Base-by-base conservation (phyloP, 169 alveolate species). In the Prorocentrum cordatum region DNA sequence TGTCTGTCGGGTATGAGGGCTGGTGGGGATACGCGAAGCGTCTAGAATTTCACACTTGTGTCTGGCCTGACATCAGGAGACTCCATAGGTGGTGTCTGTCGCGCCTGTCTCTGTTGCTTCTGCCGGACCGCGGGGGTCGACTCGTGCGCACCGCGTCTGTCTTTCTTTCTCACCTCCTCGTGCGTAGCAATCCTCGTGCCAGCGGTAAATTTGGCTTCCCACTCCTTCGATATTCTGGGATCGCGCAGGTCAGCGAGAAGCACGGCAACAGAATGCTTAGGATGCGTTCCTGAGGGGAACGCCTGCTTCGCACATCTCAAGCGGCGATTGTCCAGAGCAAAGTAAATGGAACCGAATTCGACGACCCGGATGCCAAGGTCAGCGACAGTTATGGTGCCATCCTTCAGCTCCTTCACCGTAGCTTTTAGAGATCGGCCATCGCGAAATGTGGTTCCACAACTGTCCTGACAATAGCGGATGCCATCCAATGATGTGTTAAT, bases 241-340 rank as follows among this genome's bases (percentile, higher is more conserved):
- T 62, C 72, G 24, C n/a, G 20, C 62, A 47, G 26, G n/a, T 47
- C 62, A 3, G 26, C 62, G 18, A 47, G 62, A 12, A 47, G 62
- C n/a, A 47, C 62, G 22, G 72, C 45, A 42, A 62, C 31, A 42
- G 72, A 62, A 20, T 62, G 27, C 27, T 3, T 29, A n/a, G n/a
- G n/a, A n/a, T n/a, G n/a, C n/a, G n/a, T n/a, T n/a, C n/a, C n/a
- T 7, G 72, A 10, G 24, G 72, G 38, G 31, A 62, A 62, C 9
- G 72, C 72, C 7, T n/a, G 31, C 72, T 62, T 62, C 36, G 24
- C 72, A 62, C 72, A 62, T 42, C 31, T 62, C 42, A 62, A 29
- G 42, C 72, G 72, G 72, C 72, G 72, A 62, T 62, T 62, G 72
- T 62, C 72, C 72, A 62, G 20, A 42, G 72, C 72, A 29, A 62